These are phyloP conservation scores for Isabelozyma heimii DNA, from an alignment of 805 yeast species.

Conservation along the genomic window DNA sequence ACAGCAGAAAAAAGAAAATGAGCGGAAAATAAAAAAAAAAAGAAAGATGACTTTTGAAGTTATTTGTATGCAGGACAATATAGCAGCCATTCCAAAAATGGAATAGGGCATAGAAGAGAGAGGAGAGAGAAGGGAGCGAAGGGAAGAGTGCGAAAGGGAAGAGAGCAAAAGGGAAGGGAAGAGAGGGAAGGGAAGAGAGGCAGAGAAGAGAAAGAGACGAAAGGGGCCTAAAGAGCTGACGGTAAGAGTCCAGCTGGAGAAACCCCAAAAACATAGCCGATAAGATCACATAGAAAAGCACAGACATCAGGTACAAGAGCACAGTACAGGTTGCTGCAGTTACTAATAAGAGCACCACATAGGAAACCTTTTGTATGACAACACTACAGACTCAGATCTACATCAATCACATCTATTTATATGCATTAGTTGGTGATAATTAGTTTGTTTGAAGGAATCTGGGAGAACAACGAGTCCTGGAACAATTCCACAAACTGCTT, in stretches of 20 bases:
- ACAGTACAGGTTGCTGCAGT: no score
- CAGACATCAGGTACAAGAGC: no score
- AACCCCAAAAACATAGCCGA: neutral
- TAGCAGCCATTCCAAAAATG: neutral
- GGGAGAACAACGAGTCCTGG: conserved; percentile 30
- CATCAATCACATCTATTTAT: neutral
- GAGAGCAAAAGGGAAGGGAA: neutral
- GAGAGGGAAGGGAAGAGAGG: neutral
- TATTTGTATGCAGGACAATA: neutral
- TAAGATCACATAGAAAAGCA: no score
- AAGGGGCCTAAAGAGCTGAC: neutral
- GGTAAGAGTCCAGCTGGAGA: no score
- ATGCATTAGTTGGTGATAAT: conserved; percentile 1
- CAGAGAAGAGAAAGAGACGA: neutral
- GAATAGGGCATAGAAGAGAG: neutral
- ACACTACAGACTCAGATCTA: neutral
- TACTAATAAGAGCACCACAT: no score
- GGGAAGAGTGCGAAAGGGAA: neutral
- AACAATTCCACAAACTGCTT: conserved; percentile 33
- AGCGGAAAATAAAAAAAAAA: conserved; percentile 4
- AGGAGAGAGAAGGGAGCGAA: neutral
- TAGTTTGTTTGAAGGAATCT: conserved; percentile 21
- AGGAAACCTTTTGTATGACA: no score
- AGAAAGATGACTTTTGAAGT: conserved; percentile 1
- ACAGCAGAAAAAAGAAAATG: conserved; percentile 4